Conservation (phyloP, 108 stramenopile species). For the Nannochloropsis gaditana region DNA sequence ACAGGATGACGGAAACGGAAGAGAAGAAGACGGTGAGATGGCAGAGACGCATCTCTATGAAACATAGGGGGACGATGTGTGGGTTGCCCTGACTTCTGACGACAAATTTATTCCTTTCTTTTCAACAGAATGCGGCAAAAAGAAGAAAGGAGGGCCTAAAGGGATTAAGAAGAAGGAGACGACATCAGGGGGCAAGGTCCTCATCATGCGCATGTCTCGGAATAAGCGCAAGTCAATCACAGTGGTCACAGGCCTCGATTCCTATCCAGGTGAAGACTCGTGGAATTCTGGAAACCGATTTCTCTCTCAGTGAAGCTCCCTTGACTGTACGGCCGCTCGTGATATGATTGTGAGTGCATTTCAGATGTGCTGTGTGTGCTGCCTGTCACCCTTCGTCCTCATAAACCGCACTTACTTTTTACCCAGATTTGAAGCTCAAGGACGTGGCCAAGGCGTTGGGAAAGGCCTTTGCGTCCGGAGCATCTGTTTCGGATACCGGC, state of each 20-base stretch:
- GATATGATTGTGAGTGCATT: too few relatives aligned
- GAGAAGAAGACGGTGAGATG: background rate
- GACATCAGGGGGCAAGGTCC: slow-evolving; percentile 63
- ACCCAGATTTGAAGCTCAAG: slow-evolving; percentile 72
- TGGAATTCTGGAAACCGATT: too few relatives aligned
- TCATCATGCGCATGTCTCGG: slow-evolving; percentile 69
- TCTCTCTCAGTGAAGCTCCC: too few relatives aligned
- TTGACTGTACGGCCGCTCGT: too few relatives aligned
- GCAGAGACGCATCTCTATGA: too few relatives aligned
- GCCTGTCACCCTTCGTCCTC: too few relatives aligned
- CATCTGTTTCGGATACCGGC: slow-evolving; percentile 69
- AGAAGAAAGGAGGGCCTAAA: slow-evolving; percentile 67
- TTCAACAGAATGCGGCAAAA: background rate
- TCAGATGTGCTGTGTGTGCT: too few relatives aligned
- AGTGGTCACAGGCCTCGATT: slow-evolving; percentile 79
- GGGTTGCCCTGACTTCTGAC: too few relatives aligned
- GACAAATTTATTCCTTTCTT: background rate
- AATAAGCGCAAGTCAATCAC: slow-evolving; percentile 75
- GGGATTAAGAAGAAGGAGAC: slow-evolving; percentile 58
- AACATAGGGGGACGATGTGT: too few relatives aligned
- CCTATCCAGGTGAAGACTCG: slow-evolving; percentile 33
- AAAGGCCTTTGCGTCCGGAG: slow-evolving; percentile 76
- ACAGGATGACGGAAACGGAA: background rate
- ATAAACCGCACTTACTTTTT: too few relatives aligned
- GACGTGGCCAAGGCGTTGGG: slow-evolving; percentile 77